phyloP scores from a whole-genome alignment of 805 yeast genomes.

The Grigorovia transvaalensis region DNA sequence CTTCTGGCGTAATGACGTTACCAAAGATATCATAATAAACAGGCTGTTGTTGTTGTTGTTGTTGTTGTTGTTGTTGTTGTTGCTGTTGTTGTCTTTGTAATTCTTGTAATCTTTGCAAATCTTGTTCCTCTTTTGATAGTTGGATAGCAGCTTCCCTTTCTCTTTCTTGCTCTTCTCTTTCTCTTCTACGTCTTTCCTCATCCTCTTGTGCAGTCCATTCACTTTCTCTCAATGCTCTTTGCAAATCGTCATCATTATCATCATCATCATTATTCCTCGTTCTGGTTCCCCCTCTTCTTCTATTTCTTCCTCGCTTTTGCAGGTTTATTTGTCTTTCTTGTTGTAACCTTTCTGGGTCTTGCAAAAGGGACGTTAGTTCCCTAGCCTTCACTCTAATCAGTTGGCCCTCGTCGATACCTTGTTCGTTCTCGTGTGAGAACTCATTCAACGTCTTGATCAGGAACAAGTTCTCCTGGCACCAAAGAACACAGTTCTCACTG shows the following conservation, averaged over 20 bases:
- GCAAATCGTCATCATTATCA: slow-evolving; percentile 61
- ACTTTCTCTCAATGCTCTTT: slow-evolving; percentile 72
- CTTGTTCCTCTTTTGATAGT: slow-evolving; percentile 23
- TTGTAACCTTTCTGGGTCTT: slow-evolving; percentile 71
- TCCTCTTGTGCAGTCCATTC: slow-evolving; percentile 78
- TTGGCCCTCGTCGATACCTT: slow-evolving; percentile 77
- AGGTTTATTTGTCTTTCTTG: slow-evolving; percentile 47
- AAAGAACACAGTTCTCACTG: slow-evolving; percentile 76
- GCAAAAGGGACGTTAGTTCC: slow-evolving; percentile 66
- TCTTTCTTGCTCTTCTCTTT: slow-evolving; percentile 17
- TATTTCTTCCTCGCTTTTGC: slow-evolving; percentile 25
- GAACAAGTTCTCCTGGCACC: slow-evolving; percentile 87
- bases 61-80: slow-evolving; percentile 20
- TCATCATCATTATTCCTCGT: slow-evolving; percentile 7
- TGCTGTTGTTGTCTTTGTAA: slow-evolving; percentile 23
- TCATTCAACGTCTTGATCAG: slow-evolving; percentile 85
- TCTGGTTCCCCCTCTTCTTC: slow-evolving; percentile 9
- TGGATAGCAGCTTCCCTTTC: slow-evolving; percentile 22
- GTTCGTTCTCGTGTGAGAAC: slow-evolving; percentile 70
- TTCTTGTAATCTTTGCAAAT: slow-evolving; percentile 21
- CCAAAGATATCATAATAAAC: slow-evolving; percentile 29
- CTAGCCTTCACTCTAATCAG: slow-evolving; percentile 82
- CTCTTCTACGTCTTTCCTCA: slow-evolving; percentile 40
- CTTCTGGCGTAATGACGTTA: slow-evolving; percentile 29
- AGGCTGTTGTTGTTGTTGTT: slow-evolving; percentile 18